Evolutionary conservation across 179 eudicot species (phyloP), one percentile per base, ranked within the genome.

Genomic region (Carnegiea gigantea): DNA sequence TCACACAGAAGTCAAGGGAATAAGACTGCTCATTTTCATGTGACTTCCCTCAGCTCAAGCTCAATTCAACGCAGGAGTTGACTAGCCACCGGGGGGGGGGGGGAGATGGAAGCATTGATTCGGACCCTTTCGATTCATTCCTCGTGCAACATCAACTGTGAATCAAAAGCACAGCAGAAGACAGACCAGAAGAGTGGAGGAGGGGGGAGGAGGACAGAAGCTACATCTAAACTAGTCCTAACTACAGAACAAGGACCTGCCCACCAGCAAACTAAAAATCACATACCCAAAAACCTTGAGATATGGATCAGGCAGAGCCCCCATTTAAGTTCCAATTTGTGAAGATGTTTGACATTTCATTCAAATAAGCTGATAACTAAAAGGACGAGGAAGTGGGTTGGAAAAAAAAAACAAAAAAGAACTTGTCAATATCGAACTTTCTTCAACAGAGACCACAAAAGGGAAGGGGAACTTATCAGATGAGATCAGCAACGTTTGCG

Each of bases 401-500:
- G 2, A 3, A 3, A 2, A 3, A 33, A 67, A 68, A 51, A 70
- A 17, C 21, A 57, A 57, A 57, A 57, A 57, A 28, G 30, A 67
- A 36, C 73, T 26, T 57, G 79, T 77, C 73, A 28, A 70, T 70
- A 53, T 20, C 36, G 67, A 71, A 53, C 67, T 77, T 77, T 43
- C 40, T n/a, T 62, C 17, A 57, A 57, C 62, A 57, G 17, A 49
- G 38, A 48, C 81, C 71, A 30, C 21, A 33, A 51, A 70, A n/a
- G 74, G 38, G 30, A 46, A 33, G 49, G n/a, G 15, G 30, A 12
- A 10, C 77, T 70, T 3, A 38, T 86, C 67, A 89, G 53, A 89
- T 88, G 53, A 89, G 88, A 87, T 89, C 89, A n/a, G 89, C 91
- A 30, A 89, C 88, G 43, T 89, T 87, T 9, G 86, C 83, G 0